phyloP scores from a whole-genome alignment of 805 yeast genomes.

The Spathaspora hagerdaliae region DNA sequence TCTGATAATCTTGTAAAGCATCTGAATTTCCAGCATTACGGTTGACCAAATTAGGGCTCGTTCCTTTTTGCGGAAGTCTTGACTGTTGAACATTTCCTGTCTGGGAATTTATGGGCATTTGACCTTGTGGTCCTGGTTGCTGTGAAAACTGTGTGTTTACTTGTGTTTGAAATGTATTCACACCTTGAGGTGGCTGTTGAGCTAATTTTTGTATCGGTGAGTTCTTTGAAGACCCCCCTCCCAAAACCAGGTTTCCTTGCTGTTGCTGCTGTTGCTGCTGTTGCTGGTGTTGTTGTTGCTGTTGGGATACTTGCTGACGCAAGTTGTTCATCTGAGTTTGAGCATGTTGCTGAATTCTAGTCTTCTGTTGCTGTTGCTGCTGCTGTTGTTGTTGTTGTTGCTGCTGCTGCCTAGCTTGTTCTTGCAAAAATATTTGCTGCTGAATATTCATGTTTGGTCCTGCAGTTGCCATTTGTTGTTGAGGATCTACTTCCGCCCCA shows the following conservation, averaged over 20 bases:
- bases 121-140: not conserved
- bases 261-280: conserved; percentile 14
- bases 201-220: conserved; percentile 16
- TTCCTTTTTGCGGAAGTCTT: not conserved
- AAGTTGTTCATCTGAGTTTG: conserved; percentile 49
- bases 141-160: not conserved
- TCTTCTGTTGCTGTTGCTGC: conserved; percentile 10
- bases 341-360: conserved; percentile 42
- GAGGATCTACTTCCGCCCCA: conserved; percentile 5
- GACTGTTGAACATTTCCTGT: not conserved
- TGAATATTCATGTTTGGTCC: conserved; percentile 15
- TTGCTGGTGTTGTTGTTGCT: conserved; percentile 14
- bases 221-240: not conserved
- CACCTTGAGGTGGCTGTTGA: conserved; percentile 2
- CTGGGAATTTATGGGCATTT: not conserved
- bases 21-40: conserved; percentile 31
- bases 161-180: conserved; percentile 8
- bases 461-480: conserved; percentile 1
- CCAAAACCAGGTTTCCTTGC: not conserved
- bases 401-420: conserved; percentile 16
- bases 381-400: conserved; percentile 10
- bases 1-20: conserved; percentile 79
- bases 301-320: conserved; percentile 35
- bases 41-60: not conserved
- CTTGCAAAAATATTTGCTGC: conserved; percentile 28